phyloP scores from a whole-genome alignment of 176 grass and related monocot genomes.

The Melocanna baccifera region DNA sequence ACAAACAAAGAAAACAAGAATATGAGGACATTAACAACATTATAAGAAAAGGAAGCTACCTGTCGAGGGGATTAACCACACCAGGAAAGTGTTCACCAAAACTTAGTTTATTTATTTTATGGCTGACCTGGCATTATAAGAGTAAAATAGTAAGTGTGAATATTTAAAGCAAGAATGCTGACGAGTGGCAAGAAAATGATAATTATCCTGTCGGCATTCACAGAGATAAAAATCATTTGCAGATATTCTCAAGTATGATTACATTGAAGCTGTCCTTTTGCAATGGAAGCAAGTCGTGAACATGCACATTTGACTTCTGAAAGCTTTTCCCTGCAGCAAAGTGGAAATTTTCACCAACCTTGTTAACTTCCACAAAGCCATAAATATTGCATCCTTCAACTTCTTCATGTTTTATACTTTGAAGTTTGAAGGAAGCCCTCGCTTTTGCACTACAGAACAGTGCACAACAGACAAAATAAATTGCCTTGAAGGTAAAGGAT shows the following conservation, averaged over 20 bases:
- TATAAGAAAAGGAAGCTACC: constrained; percentile 53
- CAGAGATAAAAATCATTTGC: constrained; percentile 15
- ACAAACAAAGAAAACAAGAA: background rate
- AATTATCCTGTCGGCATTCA: constrained; percentile 8
- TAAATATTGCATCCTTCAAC: constrained; percentile 99
- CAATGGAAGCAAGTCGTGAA: constrained; percentile 94
- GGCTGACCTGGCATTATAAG: constrained; percentile 68
- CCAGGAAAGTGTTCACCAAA: constrained; percentile 96
- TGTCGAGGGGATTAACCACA: constrained; percentile 81
- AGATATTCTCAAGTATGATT: constrained; percentile 51
- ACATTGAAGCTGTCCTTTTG: constrained; percentile 99
- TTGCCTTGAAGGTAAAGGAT: constrained; percentile 9
- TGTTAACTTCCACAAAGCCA: constrained; percentile 87
- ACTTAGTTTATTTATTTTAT: constrained; percentile 82
- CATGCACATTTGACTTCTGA: constrained; percentile 92
- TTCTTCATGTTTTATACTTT: constrained; percentile 97
- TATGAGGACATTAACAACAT: constrained; percentile 23
- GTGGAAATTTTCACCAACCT: constrained; percentile 98
- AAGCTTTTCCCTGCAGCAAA: constrained; percentile 99
- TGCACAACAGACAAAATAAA: constrained; percentile 25
- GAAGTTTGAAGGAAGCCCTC: constrained; percentile 97
- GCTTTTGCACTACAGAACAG: constrained; percentile 81
- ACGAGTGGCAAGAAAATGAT: background rate
- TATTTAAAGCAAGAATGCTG: background rate
- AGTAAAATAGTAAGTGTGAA: constrained; percentile 16